These are phyloP conservation scores for Chaetomium sp. DNA, from an alignment of 2,329 filamentous ascomycete genomes.

Conservation along the genomic window DNA sequence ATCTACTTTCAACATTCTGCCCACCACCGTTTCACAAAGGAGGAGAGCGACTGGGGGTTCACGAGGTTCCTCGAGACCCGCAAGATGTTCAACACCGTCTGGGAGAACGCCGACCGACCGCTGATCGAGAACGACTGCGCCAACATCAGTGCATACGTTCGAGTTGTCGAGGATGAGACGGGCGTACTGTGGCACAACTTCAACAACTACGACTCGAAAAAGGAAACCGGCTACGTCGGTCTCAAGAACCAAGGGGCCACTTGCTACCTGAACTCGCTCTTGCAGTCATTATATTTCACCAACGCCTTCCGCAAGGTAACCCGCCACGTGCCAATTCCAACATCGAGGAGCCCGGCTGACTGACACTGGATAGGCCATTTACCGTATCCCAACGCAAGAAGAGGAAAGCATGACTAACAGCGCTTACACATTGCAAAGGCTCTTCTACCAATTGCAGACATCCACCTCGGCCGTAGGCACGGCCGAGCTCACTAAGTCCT, in stretches of 20 bases:
- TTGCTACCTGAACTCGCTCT: conserved; percentile 81
- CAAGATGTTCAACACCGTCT: conserved; percentile 77
- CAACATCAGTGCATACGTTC: conserved; percentile 81
- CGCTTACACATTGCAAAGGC: conserved; percentile 87
- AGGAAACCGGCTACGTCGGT: conserved; percentile 95
- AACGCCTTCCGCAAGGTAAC: conserved; percentile 89
- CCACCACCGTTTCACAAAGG: conserved; percentile 94
- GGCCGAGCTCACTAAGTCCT: conserved; percentile 91
- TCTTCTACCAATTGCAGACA: conserved; percentile 95
- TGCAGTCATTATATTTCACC: conserved; percentile 83
- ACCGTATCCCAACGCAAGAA: conserved; percentile 90
- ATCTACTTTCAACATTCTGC: conserved; percentile 79
- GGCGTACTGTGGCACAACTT: conserved; percentile 92
- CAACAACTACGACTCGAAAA: conserved; percentile 97
- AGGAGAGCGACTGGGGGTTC: conserved; percentile 98
- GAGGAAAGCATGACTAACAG: conserved; percentile 83
- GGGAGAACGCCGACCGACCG: conserved; percentile 69
- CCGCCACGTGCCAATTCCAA: background rate
- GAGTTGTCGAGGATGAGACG: conserved; percentile 82
- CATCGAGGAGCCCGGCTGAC: conserved; percentile 27
- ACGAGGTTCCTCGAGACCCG: conserved; percentile 92
- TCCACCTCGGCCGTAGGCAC: conserved; percentile 82
- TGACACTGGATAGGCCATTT: conserved; percentile 69
- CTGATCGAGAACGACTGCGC: conserved; percentile 76
- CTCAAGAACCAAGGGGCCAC: conserved; percentile 96